Conservation (phyloP, 495 filamentous ascomycete species). For the Daldinia decipiens region DNA sequence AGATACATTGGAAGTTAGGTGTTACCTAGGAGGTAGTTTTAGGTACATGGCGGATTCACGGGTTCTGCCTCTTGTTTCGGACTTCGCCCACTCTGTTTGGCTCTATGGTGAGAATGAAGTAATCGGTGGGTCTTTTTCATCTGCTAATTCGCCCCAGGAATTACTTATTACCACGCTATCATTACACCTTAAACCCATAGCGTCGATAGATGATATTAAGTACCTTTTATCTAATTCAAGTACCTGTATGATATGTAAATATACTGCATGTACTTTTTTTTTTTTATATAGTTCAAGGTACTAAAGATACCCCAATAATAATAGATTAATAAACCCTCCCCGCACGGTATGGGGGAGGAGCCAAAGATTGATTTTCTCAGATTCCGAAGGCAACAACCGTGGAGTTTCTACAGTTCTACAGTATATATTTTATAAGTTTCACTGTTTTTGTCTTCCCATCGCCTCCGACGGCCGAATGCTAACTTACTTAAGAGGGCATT, state of each 20-base stretch:
- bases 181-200: slow-evolving; percentile 8
- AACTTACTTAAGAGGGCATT: slow-evolving; percentile 33
- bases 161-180: slow-evolving; percentile 28
- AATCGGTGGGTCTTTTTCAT: slow-evolving; percentile 40
- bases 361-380: not conserved
- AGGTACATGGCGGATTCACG: too few species aligned
- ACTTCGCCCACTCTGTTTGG: slow-evolving; percentile 37
- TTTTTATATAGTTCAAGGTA: not conserved
- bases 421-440: slow-evolving; percentile 3
- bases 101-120: slow-evolving; percentile 45
- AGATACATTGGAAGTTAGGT: not conserved
- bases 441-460: slow-evolving; percentile 8
- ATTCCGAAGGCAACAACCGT: slow-evolving; percentile 8
- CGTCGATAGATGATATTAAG: not conserved
- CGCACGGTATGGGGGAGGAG: slow-evolving; percentile 19
- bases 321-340: slow-evolving; percentile 17
- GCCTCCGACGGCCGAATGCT: slow-evolving; percentile 7
- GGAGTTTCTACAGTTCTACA: slow-evolving; percentile 16
- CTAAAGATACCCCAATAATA: slow-evolving; percentile 20
- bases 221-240: not conserved
- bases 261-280: not conserved
- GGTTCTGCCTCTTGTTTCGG: slow-evolving; percentile 41
- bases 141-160: slow-evolving; percentile 34
- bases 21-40: too few species aligned
- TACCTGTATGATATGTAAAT: not conserved